Evolutionary conservation across 805 yeast species (phyloP), one percentile per base, ranked within the genome.

Genomic region (Nakazawaea ernobii): DNA sequence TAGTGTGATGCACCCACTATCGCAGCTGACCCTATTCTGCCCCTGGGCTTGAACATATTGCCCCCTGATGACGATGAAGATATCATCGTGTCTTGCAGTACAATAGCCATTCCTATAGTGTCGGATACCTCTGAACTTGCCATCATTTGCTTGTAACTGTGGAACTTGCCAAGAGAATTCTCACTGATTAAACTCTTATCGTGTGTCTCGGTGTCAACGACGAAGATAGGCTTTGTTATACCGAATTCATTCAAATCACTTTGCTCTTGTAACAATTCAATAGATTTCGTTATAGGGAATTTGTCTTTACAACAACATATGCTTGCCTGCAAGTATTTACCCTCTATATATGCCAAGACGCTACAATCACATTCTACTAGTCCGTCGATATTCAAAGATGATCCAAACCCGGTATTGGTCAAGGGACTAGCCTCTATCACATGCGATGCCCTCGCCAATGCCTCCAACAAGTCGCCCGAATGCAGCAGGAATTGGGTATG

Each of bases 1-100:
- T 60, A 75, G 14, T 68, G 59, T 1, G 75, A 75, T 1, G 75
- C 61, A 1, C 84, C 83, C 2, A 68, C 55, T 1, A 76, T 51
- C 0, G 75, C 80, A 9, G 82, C 79, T 60, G 82, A 77, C 7
- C 83, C 80, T 2, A 76, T 60, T 44, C 84, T 52, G 0, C 80
- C 79, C 0, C 73, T 71, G 1, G 65, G 51, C 50, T 77, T 75
- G 56, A 75, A 68, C 49, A 74, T 63, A 46, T 74, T 73, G 0
- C 84, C 84, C 1, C 84, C 84, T 0, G 82, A 77, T 0, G 81
- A 76, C 0, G 73, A 57, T 0, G 71, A 74, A 3, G 53, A 30
- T 54, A 52, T 26, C 32, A 58, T 7, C 57, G 59, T 14, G 30
- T 41, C 24, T 32, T 38, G 4, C 43, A 43, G 29, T 52, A 37